phyloP scores from a whole-genome alignment of 2,329 filamentous ascomycete species.

The Ophiocordyceps polyrhachis-furcata region DNA sequence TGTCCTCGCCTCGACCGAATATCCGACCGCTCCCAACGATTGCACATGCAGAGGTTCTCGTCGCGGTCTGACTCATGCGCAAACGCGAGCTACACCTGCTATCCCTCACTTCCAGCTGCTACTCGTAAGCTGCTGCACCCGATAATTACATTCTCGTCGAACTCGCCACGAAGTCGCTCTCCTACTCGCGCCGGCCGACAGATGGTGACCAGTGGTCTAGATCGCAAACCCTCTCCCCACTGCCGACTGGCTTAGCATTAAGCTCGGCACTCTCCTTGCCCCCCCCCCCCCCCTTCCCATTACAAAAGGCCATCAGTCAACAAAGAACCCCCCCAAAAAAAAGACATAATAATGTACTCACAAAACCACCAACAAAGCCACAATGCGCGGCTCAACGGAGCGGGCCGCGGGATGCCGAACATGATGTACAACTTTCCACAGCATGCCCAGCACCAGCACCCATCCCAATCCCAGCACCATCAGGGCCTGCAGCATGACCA shows the following conservation, averaged over 20 bases:
- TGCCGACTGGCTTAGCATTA: constrained; percentile 3
- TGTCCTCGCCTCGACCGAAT: not conserved
- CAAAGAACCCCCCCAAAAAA: constrained; percentile 3
- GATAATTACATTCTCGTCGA: not conserved
- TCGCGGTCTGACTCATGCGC: constrained; percentile 16
- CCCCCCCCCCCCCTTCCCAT: constrained; percentile 1
- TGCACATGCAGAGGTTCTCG: constrained; percentile 7
- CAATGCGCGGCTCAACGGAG: constrained; percentile 52
- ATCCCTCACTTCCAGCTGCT: constrained; percentile 14
- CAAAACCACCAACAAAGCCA: constrained; percentile 55
- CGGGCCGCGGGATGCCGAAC: constrained; percentile 35
- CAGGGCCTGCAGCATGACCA: constrained; percentile 41
- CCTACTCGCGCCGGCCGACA: constrained; percentile 6
- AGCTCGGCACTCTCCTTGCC: not conserved
- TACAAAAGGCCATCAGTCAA: constrained; percentile 1
- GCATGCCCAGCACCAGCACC: constrained; percentile 41
- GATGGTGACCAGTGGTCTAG: constrained; percentile 8
- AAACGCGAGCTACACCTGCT: constrained; percentile 17
- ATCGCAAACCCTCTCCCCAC: constrained; percentile 1
- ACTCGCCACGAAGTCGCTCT: constrained; percentile 6
- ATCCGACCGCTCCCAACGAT: constrained; percentile 3
- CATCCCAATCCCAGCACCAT: constrained; percentile 46
- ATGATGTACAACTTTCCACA: constrained; percentile 55
- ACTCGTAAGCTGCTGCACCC: constrained; percentile 10
- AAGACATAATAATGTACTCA: constrained; percentile 44